Evolutionary conservation across 2,329 filamentous ascomycete species (phyloP).

Genomic region (Pseudocercospora musae): DNA sequence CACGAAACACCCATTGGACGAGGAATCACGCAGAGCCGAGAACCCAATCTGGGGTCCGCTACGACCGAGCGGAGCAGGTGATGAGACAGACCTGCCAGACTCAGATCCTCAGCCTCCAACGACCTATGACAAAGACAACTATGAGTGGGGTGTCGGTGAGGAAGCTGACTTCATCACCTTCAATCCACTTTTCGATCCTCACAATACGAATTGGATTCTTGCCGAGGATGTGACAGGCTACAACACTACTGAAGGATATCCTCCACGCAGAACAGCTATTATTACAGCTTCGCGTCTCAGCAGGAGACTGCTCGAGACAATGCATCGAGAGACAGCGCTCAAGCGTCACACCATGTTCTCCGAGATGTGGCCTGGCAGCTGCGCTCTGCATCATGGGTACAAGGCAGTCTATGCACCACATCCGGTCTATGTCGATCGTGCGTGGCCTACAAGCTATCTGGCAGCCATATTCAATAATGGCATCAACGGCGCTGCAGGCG

Average conservation of each 20-base stretch:
- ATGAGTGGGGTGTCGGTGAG: constrained; percentile 66
- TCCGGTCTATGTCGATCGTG: constrained; percentile 55
- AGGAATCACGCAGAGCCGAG: constrained; percentile 40
- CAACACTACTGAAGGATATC: constrained; percentile 49
- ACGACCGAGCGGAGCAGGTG: constrained; percentile 40
- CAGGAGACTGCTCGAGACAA: constrained; percentile 62
- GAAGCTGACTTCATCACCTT: constrained; percentile 73
- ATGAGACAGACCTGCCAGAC: constrained; percentile 49
- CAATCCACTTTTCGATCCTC: constrained; percentile 71
- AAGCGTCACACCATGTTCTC: constrained; percentile 70
- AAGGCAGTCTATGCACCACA: constrained; percentile 69
- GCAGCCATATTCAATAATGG: constrained; percentile 57
- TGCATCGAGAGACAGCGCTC: constrained; percentile 71
- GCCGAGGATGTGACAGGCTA: constrained; percentile 69
- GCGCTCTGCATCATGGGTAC: constrained; percentile 70
- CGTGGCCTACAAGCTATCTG: constrained; percentile 54
- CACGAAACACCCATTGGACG: constrained; percentile 42
- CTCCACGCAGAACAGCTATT: constrained; percentile 67
- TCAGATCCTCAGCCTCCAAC: constrained; percentile 54
- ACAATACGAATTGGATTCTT: constrained; percentile 70
- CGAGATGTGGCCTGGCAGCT: constrained; percentile 73
- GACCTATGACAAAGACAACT: constrained; percentile 54
- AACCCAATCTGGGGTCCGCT: constrained; percentile 51
- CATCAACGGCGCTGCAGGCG: constrained; percentile 49
- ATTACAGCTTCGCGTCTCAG: constrained; percentile 69